Evolutionary conservation across 768 basidiomycete species (phyloP).

Genomic region (Boletus patriciae): DNA sequence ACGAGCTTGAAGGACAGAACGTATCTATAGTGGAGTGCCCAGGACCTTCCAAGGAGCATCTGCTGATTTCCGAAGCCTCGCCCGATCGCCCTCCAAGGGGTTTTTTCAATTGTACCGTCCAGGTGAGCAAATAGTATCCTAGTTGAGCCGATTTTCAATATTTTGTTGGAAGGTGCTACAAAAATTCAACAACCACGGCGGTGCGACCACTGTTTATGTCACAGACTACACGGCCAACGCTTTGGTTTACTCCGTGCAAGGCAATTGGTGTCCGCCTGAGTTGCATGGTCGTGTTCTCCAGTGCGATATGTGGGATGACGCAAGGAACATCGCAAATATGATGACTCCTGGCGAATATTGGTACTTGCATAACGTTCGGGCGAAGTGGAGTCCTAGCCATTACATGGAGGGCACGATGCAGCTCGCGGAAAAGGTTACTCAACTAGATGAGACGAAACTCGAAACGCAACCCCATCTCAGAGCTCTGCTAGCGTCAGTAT

Average conservation of each 20-base stretch:
- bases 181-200: constrained; percentile 39
- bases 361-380: constrained; percentile 52
- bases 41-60: constrained; percentile 37
- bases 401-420: constrained; percentile 55
- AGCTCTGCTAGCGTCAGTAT: constrained; percentile 52
- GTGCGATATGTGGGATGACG: constrained; percentile 60
- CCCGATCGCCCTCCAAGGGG: constrained; percentile 45
- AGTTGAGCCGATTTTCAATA: not conserved
- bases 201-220: constrained; percentile 52
- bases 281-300: constrained; percentile 49
- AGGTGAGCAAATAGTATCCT: constrained; percentile 40
- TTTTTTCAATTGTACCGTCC: constrained; percentile 63
- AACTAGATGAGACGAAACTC: constrained; percentile 42
- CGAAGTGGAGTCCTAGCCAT: constrained; percentile 39
- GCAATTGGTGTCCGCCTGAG: constrained; percentile 47
- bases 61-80: constrained; percentile 50
- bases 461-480: constrained; percentile 40
- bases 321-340: constrained; percentile 39
- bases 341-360: constrained; percentile 55
- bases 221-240: constrained; percentile 63
- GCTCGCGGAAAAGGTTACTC: constrained; percentile 42
- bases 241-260: constrained; percentile 33
- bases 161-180: constrained; percentile 46
- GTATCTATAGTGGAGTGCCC: constrained; percentile 15
- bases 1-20: constrained; percentile 20